Conservation (phyloP, 2,329 filamentous ascomycete genomes). For the Aspergillus tamarii region DNA sequence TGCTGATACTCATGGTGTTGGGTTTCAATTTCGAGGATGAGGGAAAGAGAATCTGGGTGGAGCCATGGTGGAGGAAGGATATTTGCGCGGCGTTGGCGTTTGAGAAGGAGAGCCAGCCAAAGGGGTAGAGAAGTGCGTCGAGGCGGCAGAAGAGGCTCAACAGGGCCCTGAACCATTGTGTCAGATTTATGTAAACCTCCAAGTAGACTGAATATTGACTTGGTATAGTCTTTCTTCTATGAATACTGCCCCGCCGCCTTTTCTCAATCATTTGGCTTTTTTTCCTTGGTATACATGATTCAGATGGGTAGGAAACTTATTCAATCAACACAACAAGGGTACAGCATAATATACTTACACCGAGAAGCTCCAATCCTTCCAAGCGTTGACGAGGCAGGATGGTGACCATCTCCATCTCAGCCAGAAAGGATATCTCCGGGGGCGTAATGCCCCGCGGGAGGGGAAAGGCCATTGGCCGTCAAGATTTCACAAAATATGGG, state of each 20-base stretch:
- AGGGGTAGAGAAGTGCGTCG: conserved; percentile 79
- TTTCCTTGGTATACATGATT: background rate
- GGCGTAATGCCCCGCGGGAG: conserved; percentile 73
- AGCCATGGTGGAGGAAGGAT: conserved; percentile 92
- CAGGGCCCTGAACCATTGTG: conserved; percentile 65
- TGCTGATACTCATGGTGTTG: conserved; percentile 62
- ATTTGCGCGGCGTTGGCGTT: conserved; percentile 90
- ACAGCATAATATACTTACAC: conserved; percentile 62
- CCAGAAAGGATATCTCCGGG: conserved; percentile 88
- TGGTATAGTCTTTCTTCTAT: background rate
- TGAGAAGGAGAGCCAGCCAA: conserved; percentile 93
- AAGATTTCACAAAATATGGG: background rate
- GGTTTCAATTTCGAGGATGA: conserved; percentile 81
- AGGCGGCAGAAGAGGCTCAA: conserved; percentile 76
- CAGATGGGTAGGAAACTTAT: background rate
- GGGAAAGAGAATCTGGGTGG: conserved; percentile 70
- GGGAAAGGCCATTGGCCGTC: conserved; percentile 60
- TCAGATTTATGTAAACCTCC: conserved; percentile 2
- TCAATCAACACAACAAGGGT: background rate
- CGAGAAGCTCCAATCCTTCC: conserved; percentile 80
- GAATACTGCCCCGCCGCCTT: background rate
- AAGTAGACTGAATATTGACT: background rate
- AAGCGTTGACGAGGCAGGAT: conserved; percentile 89
- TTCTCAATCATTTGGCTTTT: background rate
- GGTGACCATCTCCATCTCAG: conserved; percentile 96